phyloP scores from a whole-genome alignment of 1,284 basidiomycete genomes.

The Gymnopus androsaceus region DNA sequence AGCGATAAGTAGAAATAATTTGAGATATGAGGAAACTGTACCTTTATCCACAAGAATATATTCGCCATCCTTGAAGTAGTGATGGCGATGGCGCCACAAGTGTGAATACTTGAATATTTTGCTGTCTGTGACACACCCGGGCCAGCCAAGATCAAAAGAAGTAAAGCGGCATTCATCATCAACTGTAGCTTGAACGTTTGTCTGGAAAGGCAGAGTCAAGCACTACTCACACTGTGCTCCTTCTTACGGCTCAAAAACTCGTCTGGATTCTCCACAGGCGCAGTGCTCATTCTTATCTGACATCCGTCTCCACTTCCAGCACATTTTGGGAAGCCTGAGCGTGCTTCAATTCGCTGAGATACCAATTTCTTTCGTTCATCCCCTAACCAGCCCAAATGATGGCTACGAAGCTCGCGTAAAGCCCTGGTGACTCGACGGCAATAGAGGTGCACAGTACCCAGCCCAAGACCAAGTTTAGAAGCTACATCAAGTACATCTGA shows the following conservation, averaged over 20 bases:
- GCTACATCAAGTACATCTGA: conserved; percentile 13
- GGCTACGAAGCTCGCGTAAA: conserved; percentile 1
- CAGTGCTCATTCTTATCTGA: background rate
- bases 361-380: conserved; percentile 1
- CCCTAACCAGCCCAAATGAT: background rate
- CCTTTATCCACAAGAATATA: conserved; percentile 13
- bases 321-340: conserved; percentile 13
- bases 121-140: conserved; percentile 17
- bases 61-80: conserved; percentile 8
- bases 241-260: conserved; percentile 11
- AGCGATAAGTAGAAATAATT: background rate
- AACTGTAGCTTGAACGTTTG: conserved; percentile 19
- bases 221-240: conserved; percentile 7
- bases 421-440: conserved; percentile 11
- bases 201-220: background rate
- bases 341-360: background rate
- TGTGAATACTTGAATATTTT: conserved; percentile 21
- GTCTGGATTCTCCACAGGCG: background rate
- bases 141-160: conserved; percentile 20
- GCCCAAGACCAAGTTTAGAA: conserved; percentile 16
- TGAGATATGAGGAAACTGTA: background rate
- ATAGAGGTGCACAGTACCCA: conserved; percentile 18
- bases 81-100: conserved; percentile 16
- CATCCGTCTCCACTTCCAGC: conserved; percentile 12
- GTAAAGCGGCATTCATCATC: conserved; percentile 17